Evolutionary conservation across 768 basidiomycete genomes (phyloP).

Genomic region (Clathrus columnatus): DNA sequence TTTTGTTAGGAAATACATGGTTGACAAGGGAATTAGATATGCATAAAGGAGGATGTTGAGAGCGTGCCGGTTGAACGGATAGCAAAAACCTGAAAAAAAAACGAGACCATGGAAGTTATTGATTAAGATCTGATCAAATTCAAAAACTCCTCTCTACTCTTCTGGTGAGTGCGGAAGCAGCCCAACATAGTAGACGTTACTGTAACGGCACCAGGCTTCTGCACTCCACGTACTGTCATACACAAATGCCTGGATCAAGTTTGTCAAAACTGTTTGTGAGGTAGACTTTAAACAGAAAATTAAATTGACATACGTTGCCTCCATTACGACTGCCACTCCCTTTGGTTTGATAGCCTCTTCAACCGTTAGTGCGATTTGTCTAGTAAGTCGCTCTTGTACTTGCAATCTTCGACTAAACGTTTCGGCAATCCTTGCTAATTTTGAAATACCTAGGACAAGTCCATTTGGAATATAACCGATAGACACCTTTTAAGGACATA

Average conservation of each 20-base stretch:
- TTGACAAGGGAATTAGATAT: not conserved
- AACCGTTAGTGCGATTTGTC: conserved; percentile 96
- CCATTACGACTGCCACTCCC: conserved; percentile 99
- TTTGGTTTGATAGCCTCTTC: conserved; percentile 97
- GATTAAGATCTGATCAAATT: conserved; percentile 84
- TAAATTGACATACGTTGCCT: conserved; percentile 72
- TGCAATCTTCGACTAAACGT: conserved; percentile 93
- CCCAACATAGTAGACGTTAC: conserved; percentile 98
- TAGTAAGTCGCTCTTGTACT: conserved; percentile 95
- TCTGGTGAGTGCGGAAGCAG: conserved; percentile 96
- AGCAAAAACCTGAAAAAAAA: not conserved
- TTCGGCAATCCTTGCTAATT: conserved; percentile 94
- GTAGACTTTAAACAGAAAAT: not conserved
- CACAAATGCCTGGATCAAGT: conserved; percentile 71
- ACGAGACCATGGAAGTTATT: conserved; percentile 19
- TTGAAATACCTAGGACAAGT: conserved; percentile 89
- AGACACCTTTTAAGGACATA: conserved; percentile 70
- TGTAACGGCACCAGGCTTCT: conserved; percentile 93
- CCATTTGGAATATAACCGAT: conserved; percentile 97
- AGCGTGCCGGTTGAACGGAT: conserved; percentile 3
- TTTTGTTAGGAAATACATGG: not conserved
- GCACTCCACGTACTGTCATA: conserved; percentile 99
- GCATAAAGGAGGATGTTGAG: not conserved
- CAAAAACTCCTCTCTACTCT: conserved; percentile 95
- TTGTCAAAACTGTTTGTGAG: not conserved